These are phyloP conservation scores for Clonostachys byssicola DNA, from an alignment of 2,329 filamentous ascomycete species.

Conservation along the genomic window DNA sequence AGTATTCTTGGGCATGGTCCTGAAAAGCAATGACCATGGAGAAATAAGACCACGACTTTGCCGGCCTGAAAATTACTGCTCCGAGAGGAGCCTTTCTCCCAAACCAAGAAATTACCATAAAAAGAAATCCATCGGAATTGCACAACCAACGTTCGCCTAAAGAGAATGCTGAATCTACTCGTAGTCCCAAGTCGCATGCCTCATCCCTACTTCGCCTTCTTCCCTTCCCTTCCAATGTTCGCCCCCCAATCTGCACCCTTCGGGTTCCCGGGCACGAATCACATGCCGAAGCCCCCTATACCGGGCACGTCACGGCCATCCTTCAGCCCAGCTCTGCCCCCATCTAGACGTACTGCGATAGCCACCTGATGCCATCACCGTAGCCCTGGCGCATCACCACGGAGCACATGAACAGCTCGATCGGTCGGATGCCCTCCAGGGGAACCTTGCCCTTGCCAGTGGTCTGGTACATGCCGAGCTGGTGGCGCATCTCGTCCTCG, in stretches of 20 bases:
- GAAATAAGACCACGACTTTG: too few relatives aligned
- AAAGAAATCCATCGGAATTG: conserved; percentile 12
- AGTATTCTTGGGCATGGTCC: too few relatives aligned
- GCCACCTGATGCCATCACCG: conserved; percentile 85
- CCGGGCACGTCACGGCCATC: too few relatives aligned
- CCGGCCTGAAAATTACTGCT: too few relatives aligned
- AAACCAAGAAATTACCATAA: too few relatives aligned
- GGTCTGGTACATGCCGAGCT: conserved; percentile 91
- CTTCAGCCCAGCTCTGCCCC: conserved; percentile 4
- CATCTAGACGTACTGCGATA: conserved; percentile 81
- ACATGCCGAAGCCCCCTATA: background rate
- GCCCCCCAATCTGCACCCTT: too few relatives aligned
- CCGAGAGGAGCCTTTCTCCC: too few relatives aligned
- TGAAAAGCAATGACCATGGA: too few relatives aligned
- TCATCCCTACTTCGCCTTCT: conserved; percentile 4
- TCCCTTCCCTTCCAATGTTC: background rate
- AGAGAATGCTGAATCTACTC: conserved; percentile 25
- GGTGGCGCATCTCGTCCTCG: conserved; percentile 90
- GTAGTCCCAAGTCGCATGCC: conserved; percentile 11
- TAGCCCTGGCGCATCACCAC: conserved; percentile 98
- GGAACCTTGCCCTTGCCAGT: conserved; percentile 94
- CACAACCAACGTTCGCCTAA: conserved; percentile 25
- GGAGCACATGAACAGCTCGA: conserved; percentile 99
- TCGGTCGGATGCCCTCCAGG: conserved; percentile 85
- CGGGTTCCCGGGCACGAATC: background rate